Percentiles rank a stretch among this genome's conserved stretches.
Evolutionary conservation across 2,329 filamentous ascomycete genomes (phyloP).

Genomic region (Neoascochyta sp.): DNA sequence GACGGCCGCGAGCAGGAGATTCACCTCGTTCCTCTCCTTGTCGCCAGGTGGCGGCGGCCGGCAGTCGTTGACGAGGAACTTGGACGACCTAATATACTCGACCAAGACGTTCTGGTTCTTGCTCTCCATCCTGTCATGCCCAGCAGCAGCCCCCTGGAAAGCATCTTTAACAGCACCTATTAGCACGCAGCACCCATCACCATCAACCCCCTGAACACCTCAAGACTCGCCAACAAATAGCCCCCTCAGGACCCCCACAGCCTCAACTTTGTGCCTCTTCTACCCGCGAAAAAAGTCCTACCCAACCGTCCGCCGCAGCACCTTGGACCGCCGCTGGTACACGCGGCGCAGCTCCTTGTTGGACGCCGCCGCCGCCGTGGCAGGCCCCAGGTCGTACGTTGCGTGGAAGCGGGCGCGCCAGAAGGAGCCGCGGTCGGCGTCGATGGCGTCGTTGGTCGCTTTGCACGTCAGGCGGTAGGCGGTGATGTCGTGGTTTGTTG

Average conservation of each 20-base stretch:
- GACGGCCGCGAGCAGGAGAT: conserved; percentile 23
- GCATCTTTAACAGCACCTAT: conserved; percentile 6
- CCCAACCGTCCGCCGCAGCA: conserved; percentile 15
- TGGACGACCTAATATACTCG: conserved; percentile 30
- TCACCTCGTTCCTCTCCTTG: conserved; percentile 4
- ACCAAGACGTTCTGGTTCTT: conserved; percentile 34
- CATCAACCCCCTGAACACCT: not conserved
- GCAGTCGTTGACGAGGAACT: conserved; percentile 23
- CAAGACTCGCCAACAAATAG: conserved; percentile 44
- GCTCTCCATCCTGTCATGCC: too few relatives aligned
- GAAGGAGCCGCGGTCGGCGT: conserved; percentile 41
- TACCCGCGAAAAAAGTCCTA: conserved; percentile 20
- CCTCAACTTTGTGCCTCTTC: conserved; percentile 26
- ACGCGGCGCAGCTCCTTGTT: conserved; percentile 33
- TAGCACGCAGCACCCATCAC: not conserved
- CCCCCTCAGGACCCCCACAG: conserved; percentile 39
- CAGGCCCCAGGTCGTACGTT: too few relatives aligned
- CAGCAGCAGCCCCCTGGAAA: too few relatives aligned
- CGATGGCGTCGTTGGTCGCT: conserved; percentile 39
- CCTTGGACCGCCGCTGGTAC: conserved; percentile 34
- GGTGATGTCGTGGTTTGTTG: conserved; percentile 44
- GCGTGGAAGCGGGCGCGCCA: conserved; percentile 47
- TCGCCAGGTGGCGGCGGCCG: conserved; percentile 10
- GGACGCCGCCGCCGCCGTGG: conserved; percentile 20
- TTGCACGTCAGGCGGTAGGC: conserved; percentile 42